phyloP scores from a whole-genome alignment of 441 rosid species.

The Populus trichocarpa region DNA sequence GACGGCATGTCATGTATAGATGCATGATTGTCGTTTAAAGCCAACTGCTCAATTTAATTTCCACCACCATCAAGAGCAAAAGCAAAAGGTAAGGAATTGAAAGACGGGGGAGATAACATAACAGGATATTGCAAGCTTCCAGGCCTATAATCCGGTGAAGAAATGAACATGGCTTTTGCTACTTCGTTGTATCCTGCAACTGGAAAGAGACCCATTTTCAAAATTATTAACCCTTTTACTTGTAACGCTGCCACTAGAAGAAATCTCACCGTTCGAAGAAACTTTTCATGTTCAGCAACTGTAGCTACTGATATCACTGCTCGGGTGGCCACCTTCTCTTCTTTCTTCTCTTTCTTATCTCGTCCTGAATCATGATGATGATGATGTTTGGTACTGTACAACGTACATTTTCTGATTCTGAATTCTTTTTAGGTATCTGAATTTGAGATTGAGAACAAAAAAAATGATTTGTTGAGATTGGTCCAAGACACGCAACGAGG shows the following conservation, averaged over 20 bases:
- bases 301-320: conserved; percentile 32
- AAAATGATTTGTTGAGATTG: conserved; percentile 60
- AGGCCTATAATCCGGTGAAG: conserved; percentile 6
- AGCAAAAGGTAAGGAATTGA: background rate
- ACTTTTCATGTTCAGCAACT: conserved; percentile 41
- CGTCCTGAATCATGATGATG: background rate
- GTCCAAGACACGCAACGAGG: conserved; percentile 78
- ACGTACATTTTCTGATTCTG: background rate
- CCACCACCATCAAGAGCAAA: background rate
- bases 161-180: conserved; percentile 54
- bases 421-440: conserved; percentile 43
- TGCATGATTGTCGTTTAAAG: background rate
- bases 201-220: conserved; percentile 26
- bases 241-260: conserved; percentile 16
- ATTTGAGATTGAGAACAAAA: conserved; percentile 62
- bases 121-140: background rate
- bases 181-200: conserved; percentile 30
- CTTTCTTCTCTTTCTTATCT: conserved; percentile 14
- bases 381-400: background rate
- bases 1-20: background rate
- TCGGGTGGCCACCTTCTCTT: conserved; percentile 36
- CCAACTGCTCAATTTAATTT: background rate
- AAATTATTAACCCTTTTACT: conserved; percentile 20
- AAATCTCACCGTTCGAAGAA: conserved; percentile 25
- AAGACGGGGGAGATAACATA: background rate